These are phyloP conservation scores for Neocallimastix lanati DNA, from an alignment of 192 early-diverging fungal genomes.

Conservation along the genomic window DNA sequence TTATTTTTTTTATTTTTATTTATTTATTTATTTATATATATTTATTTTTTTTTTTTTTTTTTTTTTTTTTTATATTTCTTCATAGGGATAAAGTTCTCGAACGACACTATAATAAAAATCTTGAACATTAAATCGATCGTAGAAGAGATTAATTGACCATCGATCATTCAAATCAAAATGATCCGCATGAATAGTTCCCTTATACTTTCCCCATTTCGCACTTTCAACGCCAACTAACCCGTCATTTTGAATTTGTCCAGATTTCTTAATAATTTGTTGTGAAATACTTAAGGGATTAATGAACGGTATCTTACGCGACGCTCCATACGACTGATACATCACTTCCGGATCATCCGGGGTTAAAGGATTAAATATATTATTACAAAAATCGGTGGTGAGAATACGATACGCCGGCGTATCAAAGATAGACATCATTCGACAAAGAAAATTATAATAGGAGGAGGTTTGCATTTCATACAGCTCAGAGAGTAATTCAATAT, in stretches of 20 bases:
- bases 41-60: neutral
- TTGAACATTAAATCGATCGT: neutral
- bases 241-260: slow-evolving; percentile 72
- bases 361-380: slow-evolving; percentile 65
- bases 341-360: slow-evolving; percentile 61
- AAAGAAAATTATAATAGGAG: slow-evolving; percentile 11
- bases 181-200: slow-evolving; percentile 56
- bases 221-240: slow-evolving; percentile 68
- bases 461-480: slow-evolving; percentile 5
- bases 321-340: slow-evolving; percentile 68
- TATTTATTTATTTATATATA: too few species aligned
- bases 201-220: slow-evolving; percentile 76
- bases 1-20: too few species aligned
- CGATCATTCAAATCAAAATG: slow-evolving; percentile 65
- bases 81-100: neutral
- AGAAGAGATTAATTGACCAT: neutral
- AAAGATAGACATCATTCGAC: slow-evolving; percentile 29
- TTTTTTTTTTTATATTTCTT: neutral
- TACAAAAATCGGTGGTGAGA: slow-evolving; percentile 75
- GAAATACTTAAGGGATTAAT: slow-evolving; percentile 60
- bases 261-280: slow-evolving; percentile 50
- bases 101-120: neutral
- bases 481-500: slow-evolving; percentile 2
- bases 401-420: slow-evolving; percentile 85
- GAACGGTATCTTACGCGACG: slow-evolving; percentile 42